Evolutionary conservation across 2,329 filamentous ascomycete species (phyloP), one percentile per base, ranked within the genome.

Genomic region (Tetracladium maxilliforme): DNA sequence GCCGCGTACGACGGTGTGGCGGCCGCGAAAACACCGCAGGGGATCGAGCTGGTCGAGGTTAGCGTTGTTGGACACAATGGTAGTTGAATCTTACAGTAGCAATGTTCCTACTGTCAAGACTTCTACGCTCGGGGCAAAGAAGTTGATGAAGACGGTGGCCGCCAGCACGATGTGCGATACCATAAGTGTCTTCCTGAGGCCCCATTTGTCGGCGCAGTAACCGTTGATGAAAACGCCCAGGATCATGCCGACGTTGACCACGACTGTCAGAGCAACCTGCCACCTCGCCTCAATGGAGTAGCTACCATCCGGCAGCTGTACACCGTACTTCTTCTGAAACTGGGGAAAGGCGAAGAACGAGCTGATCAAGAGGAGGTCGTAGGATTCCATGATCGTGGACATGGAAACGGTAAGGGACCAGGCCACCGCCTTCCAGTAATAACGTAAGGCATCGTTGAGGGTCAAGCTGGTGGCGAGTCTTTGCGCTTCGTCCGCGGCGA

Each of bases 21-120:
- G 41, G 69, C 67, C 35, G 72, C 70, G 44, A 75, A 75, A 38
- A 75, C 61, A 14, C 70, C 70, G 69, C 70, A 75, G 3, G 70
- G 70, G 5, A 75, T 40, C 25, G 59, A 55, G 23, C 53, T 56
- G n/a, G n/a, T n/a, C n/a, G n/a, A n/a, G n/a, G n/a, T n/a, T n/a
- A n/a, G n/a, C n/a, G n/a, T n/a, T n/a, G n/a, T n/a, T n/a, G n/a
- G n/a, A n/a, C n/a, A n/a, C n/a, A n/a, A n/a, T n/a, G n/a, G n/a
- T n/a, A n/a, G n/a, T n/a, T n/a, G n/a, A n/a, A n/a, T n/a, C n/a
- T n/a, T n/a, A n/a, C n/a, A n/a, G n/a, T 4, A 62, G 41, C 16
- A 61, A 54, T 36, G 61, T 55, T 16, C 52, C 57, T 2, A 52
- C 55, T 10, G 66, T 39, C 30, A 64, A 44, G 27, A 61, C 48